Base-by-base conservation (phyloP, 2,329 filamentous ascomycete genomes). In the Colletotrichum agaves region DNA sequence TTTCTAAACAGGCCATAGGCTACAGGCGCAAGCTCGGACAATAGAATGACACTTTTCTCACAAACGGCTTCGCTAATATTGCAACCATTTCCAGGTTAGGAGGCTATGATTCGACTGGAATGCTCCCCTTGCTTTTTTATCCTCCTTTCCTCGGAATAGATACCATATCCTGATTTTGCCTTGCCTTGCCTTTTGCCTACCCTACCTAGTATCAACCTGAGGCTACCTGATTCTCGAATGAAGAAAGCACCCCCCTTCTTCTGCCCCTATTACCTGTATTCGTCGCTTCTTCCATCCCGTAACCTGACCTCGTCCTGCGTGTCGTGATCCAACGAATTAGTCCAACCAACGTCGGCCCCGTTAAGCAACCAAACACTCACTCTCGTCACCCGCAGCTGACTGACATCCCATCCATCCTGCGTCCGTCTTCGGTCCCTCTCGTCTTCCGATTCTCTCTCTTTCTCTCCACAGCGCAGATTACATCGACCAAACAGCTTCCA, bases 401-500 rank as follows among this genome's bases (percentile, higher is more conserved):
- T 57, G 19, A 31, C 23, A 31, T 43, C 53, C n/a, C 6, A 15
- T 15, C 11, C 23, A 31, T 43, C 53, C 39, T 19, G 27, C 46
- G 27, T 44, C 35, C 59, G 21, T 39, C 58, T 43, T 31, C n/a
- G 23, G 43, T 60, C 35, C 35, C 43, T 13, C 27, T 46, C 57
- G 19, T 31, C 47, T 31, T 17, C 12, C 6, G 17, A 41, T 31
- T 52, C 33, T 53, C 39, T 21, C 27, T n/a, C 3, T 41, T 15
- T 52, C 33, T 61, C 56, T 46, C 55, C 37, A 61, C 58, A 31
- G 33, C 23, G 19, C 19, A 19, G 4, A 15, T 15, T n/a, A 27
- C 23, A 15, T 39, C 41, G 47, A 65, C 65, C 65, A 68, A 59
- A 60, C 41, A 60, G 53, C 61, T 68, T 41, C 43, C 58, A 27